Conservation (phyloP, 257 asterid genomes). For the Pogostemon cablin region DNA sequence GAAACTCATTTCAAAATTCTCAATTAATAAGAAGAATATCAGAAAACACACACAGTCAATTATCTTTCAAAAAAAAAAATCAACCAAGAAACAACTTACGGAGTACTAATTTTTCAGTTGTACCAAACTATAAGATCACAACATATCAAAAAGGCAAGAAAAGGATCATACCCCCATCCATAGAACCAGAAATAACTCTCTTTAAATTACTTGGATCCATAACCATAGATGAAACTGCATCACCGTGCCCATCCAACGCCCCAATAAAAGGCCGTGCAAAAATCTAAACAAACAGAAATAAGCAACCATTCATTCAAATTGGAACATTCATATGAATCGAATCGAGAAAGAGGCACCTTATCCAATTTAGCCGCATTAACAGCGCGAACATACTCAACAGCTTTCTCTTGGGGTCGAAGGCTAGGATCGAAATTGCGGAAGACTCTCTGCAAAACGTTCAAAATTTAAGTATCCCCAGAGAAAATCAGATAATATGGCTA, state of each 20-base stretch:
- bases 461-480: conserved; percentile 4
- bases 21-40: background rate
- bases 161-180: conserved; percentile 79
- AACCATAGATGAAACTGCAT: conserved; percentile 86
- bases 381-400: conserved; percentile 90
- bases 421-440: conserved; percentile 83
- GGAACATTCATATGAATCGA: background rate
- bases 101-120: background rate
- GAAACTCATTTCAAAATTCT: conserved; percentile 19
- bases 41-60: background rate
- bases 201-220: conserved; percentile 79
- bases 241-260: conserved; percentile 96
- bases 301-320: background rate
- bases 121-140: conserved; percentile 19
- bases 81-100: conserved; percentile 7
- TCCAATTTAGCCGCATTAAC: conserved; percentile 90
- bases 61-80: background rate
- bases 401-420: conserved; percentile 85
- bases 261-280: conserved; percentile 92
- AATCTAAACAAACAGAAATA: conserved; percentile 40
- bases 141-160: background rate
- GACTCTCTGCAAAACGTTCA: conserved; percentile 58
- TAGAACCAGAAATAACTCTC: conserved; percentile 90
- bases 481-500: background rate
- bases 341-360: conserved; percentile 49